Evolutionary conservation across 257 asterid species (phyloP), one percentile per base, ranked within the genome.

Genomic region (Dorcoceras hygrometricum): DNA sequence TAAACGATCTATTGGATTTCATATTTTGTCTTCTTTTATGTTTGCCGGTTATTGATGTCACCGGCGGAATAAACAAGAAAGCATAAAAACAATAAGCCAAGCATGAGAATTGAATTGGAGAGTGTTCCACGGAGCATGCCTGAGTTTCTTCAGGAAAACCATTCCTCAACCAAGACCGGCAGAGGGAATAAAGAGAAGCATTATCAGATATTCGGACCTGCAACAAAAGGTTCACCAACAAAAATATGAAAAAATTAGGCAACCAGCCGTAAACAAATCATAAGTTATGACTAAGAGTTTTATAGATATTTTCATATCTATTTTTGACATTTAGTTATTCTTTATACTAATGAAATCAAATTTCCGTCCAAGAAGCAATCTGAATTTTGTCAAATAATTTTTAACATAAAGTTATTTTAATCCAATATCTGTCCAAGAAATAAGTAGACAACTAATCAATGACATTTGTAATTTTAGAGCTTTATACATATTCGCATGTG

Each of bases 151-250:
- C 96, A 64, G 80, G 82, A 73, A 77, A 71, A 66, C 97, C 85
- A 75, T 89, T 92, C 79, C 75, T 86, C 81, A 92, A 77, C 97
- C 98, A 92, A 56, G 97, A 92, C 11, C 97, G 87, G 70, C 93
- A 83, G 59, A 87, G 86, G 72, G 86, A 65, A 79, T 89, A 92
- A 51, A 92, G 73, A 63, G 98, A 86, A 69, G 95, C 79, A 67
- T 68, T 76, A 19, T 87, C 93, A 70, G 81, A 73, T 65, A 82
- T 23, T 59, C 82, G 81, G 68, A 87, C 98, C 98, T 92, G 80
- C 62, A 70, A 77, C 25, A 73, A 58, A 65, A 65, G 64, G 57
- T 32, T 63, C 57, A 57, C 67, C 70, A 73, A 66, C 29, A 71
- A 12, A 23, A 32, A 8, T 19, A 63, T 10, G 27, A 43, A 19